These are phyloP conservation scores for Coccinonectria pachysandricola DNA, from an alignment of 2,329 filamentous ascomycete species.

Conservation along the genomic window DNA sequence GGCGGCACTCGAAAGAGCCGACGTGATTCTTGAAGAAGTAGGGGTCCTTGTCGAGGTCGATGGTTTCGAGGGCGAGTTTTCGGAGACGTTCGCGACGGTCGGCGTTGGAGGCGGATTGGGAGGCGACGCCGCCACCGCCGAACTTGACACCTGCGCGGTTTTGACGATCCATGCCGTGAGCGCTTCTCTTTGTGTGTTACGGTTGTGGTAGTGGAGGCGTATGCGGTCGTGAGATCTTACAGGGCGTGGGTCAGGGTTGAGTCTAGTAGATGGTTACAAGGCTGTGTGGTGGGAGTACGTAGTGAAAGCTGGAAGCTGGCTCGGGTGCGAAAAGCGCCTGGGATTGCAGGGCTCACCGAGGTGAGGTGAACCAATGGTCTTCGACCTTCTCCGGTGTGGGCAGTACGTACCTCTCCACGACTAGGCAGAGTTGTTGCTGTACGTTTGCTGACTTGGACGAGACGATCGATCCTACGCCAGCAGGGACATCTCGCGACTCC, in stretches of 20 bases:
- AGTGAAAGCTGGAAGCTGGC: conserved; percentile 3
- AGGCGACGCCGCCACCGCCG: conserved; percentile 92
- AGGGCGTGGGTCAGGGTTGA: no score
- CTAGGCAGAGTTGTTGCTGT: no score
- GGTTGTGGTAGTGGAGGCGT: neutral
- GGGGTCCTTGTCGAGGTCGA: conserved; percentile 97
- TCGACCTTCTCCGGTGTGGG: no score
- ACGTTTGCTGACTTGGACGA: no score
- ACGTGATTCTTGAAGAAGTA: conserved; percentile 99
- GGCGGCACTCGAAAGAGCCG: conserved; percentile 92
- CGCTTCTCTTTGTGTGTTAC: neutral
- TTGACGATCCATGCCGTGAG: conserved; percentile 55
- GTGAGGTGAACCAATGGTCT: conserved; percentile 6
- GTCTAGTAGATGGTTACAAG: no score
- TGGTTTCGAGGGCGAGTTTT: conserved; percentile 96
- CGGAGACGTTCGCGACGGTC: conserved; percentile 94
- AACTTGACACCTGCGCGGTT: conserved; percentile 97
- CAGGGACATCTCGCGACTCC: no score
- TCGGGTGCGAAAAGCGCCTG: conserved; percentile 13
- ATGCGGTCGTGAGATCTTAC: neutral
- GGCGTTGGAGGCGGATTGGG: conserved; percentile 84
- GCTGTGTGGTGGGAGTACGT: no score
- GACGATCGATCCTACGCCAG: no score
- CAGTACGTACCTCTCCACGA: no score
- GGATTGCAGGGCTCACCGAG: conserved; percentile 5